Base-by-base conservation (phyloP, 2,329 filamentous ascomycete genomes). In the Capronia epimyces region DNA sequence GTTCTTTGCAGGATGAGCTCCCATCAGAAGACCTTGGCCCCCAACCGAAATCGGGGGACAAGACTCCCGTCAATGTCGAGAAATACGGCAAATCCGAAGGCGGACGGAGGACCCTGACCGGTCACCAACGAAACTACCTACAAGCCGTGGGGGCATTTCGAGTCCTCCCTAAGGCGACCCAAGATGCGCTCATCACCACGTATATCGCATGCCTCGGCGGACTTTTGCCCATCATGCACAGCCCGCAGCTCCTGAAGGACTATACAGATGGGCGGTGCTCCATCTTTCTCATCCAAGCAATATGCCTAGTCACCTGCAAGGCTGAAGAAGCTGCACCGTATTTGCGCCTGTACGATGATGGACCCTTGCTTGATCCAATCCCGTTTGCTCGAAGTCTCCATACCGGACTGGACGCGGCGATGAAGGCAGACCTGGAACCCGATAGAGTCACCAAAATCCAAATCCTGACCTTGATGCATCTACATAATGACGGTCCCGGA, bases 271-370 rank as follows among this genome's bases (percentile, higher is more conserved):
- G 60, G 8, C 57, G 44, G 20, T 50, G 59, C 5, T 69, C 67
- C 20, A 58, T 65, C 9, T 68, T 70, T 36, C 61, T 71, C 12
- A 65, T 70, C 43, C 64, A 67, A 49, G 67, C 69, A 18, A 65
- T 71, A 29, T 70, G 69, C 44, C 65, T 71, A 16, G 64, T 68
- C 24, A 68, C 69, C 43, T 69, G 69, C 29, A 71, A 71, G 60
- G 64, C 66, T 29, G 49, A 51, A 36, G 56, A 61, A 4, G 67
- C 67, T n/a, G 49, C 47, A n/a, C 40, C 63, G n/a, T 59, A 64
- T 44, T 59, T 71, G 5, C 58, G 62, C n/a, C 55, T 70, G 6
- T 53, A 56, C 31, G 53, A 63, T n/a, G 55, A 60, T 44, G 66
- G 66, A 1, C 60, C 65, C 15, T 34, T 65, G n/a, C 31, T 68